Evolutionary conservation across 2,329 filamentous ascomycete genomes (phyloP).

Genomic region (Penicillium italicum): DNA sequence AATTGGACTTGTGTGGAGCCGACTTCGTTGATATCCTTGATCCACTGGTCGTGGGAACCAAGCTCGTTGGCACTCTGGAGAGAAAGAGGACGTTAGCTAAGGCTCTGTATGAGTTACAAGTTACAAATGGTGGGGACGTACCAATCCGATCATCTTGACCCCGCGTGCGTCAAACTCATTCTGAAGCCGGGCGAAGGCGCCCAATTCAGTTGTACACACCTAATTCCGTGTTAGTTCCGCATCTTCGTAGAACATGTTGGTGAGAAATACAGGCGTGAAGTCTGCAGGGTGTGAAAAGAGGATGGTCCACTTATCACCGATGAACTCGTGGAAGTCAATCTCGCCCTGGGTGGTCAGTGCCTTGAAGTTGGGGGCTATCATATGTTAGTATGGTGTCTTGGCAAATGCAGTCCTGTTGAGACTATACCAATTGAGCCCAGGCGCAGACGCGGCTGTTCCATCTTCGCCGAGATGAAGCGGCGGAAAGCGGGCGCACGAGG

Average conservation of each 20-base stretch:
- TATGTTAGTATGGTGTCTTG: neutral
- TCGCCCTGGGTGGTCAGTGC: slow-evolving; percentile 62
- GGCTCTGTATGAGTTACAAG: too few relatives aligned
- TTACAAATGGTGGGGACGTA: slow-evolving; percentile 26
- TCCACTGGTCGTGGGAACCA: slow-evolving; percentile 80
- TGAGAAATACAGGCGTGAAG: slow-evolving; percentile 73
- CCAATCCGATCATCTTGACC: slow-evolving; percentile 86
- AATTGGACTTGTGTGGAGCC: slow-evolving; percentile 68
- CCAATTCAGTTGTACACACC: slow-evolving; percentile 84
- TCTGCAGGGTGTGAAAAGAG: slow-evolving; percentile 70
- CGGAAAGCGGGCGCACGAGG: slow-evolving; percentile 27
- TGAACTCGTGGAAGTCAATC: slow-evolving; percentile 68
- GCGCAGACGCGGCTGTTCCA: slow-evolving; percentile 36
- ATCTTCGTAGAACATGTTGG: neutral
- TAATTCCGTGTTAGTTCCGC: neutral
- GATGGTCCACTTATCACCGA: slow-evolving; percentile 64
- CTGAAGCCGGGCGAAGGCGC: slow-evolving; percentile 85
- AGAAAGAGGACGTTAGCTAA: neutral
- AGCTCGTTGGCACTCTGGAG: slow-evolving; percentile 74
- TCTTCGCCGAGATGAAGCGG: slow-evolving; percentile 27
- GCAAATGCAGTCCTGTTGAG: neutral
- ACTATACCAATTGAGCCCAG: slow-evolving; percentile 34
- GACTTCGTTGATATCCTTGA: slow-evolving; percentile 82
- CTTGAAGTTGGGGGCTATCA: slow-evolving; percentile 61
- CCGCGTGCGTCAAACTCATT: slow-evolving; percentile 81